Percentiles rank a stretch among this genome's conserved stretches.
These are phyloP conservation scores for Plasmodium cynomolgi DNA, from an alignment of 169 alveolate genomes.

Conservation along the genomic window DNA sequence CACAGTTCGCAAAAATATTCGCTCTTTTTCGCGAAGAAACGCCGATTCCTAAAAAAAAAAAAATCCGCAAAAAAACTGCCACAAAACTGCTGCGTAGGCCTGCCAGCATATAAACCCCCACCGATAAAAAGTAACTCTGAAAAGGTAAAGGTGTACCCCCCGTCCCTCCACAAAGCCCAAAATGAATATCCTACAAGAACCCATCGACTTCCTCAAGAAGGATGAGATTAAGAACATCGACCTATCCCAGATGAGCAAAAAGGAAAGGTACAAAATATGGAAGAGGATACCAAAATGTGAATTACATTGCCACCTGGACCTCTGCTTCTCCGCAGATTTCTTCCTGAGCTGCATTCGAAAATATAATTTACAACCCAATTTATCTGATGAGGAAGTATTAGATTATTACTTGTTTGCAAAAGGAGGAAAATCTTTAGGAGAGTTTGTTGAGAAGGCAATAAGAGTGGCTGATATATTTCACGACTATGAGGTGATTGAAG, in stretches of 20 bases:
- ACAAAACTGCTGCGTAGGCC: background rate
- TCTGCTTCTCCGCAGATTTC: slow-evolving; percentile 65
- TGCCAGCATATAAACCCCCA: background rate
- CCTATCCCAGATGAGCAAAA: slow-evolving; percentile 58
- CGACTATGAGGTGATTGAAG: slow-evolving; percentile 49
- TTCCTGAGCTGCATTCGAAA: slow-evolving; percentile 32
- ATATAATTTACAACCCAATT: slow-evolving; percentile 63
- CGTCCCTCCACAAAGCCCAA: background rate
- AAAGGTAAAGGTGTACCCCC: background rate
- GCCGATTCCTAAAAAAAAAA: too few relatives aligned
- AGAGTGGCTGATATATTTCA: slow-evolving; percentile 34
- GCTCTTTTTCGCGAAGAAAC: too few relatives aligned
- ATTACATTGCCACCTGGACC: slow-evolving; percentile 76
- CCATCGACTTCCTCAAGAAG: slow-evolving; percentile 24
- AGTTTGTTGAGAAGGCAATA: slow-evolving; percentile 19
- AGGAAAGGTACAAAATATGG: slow-evolving; percentile 78
- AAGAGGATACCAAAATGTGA: slow-evolving; percentile 76
- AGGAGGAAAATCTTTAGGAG: slow-evolving; percentile 56
- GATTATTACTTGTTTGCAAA: slow-evolving; percentile 69
- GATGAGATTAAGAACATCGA: slow-evolving; percentile 60
- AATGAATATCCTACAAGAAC: slow-evolving; percentile 1
- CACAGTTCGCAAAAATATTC: too few relatives aligned
- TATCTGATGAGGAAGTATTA: slow-evolving; percentile 63
- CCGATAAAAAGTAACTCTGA: background rate
- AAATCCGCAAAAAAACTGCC: background rate